Conservation (phyloP, 805 yeast species). For the Kodamaea restingae region DNA sequence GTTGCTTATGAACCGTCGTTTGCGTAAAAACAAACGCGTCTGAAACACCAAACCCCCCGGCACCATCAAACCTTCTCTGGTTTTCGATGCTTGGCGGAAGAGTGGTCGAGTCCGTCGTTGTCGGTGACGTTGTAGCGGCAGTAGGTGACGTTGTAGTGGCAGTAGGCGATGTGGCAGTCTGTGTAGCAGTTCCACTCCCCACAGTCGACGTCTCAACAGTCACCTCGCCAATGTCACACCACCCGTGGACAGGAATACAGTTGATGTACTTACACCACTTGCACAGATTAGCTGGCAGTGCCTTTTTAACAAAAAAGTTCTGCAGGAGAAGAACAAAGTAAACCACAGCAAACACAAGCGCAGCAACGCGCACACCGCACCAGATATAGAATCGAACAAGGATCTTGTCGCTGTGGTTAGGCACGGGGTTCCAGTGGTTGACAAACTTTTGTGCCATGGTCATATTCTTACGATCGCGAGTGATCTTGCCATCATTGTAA, state of each 20-base stretch:
- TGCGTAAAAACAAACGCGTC: no score
- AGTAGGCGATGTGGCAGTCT: slow-evolving; percentile 11
- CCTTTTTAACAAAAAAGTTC: slow-evolving; percentile 40
- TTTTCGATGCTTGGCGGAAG: slow-evolving; percentile 22
- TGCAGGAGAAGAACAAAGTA: slow-evolving; percentile 48
- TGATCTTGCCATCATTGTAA: slow-evolving; percentile 36
- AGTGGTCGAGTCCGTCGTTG: slow-evolving; percentile 8
- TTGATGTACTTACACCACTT: slow-evolving; percentile 71
- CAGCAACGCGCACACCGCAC: slow-evolving; percentile 45
- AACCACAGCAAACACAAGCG: slow-evolving; percentile 43
- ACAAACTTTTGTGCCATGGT: slow-evolving; percentile 27
- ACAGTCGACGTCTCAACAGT: slow-evolving; percentile 16
- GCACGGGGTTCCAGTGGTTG: slow-evolving; percentile 39
- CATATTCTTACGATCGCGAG: slow-evolving; percentile 22
- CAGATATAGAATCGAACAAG: slow-evolving; percentile 44
- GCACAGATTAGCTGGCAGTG: slow-evolving; percentile 37
- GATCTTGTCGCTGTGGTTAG: slow-evolving; percentile 32
- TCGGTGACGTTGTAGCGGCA: slow-evolving; percentile 10
- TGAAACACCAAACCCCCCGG: no score
- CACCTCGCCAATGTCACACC: slow-evolving; percentile 56
- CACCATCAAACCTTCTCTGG: neutral
- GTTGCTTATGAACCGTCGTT: neutral
- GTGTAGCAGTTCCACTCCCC: no score
- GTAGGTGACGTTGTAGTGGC: slow-evolving; percentile 11
- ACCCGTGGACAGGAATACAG: slow-evolving; percentile 65